Conservation (phyloP, 2,329 filamentous ascomycete species). For the Teratosphaeria pseudoeucalypti region DNA sequence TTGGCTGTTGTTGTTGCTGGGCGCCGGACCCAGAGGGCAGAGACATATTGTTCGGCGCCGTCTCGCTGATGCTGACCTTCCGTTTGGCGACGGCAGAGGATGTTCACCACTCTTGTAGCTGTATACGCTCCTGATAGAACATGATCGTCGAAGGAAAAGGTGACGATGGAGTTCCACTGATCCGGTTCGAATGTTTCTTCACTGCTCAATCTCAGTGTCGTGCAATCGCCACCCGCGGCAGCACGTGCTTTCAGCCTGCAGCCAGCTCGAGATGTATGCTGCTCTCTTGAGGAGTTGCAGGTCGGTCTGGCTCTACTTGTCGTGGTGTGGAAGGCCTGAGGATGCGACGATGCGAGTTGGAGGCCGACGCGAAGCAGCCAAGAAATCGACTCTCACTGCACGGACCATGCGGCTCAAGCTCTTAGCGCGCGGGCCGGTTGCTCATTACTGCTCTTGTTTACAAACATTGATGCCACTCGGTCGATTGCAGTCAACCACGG, state of each 20-base stretch:
- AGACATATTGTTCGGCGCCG: background rate
- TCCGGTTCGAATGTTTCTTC: no score
- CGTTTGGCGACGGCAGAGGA: background rate
- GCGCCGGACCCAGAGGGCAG: background rate
- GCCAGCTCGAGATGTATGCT: no score
- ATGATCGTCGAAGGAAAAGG: background rate
- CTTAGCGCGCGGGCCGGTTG: background rate
- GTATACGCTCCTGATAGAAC: background rate
- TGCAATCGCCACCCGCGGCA: no score
- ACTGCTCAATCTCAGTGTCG: background rate
- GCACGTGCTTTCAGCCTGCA: background rate
- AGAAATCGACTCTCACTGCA: background rate
- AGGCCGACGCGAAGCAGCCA: background rate
- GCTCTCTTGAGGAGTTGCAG: background rate
- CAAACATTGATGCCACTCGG: background rate
- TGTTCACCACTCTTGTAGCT: background rate
- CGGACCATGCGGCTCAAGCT: background rate
- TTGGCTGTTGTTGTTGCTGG: constrained; percentile 3
- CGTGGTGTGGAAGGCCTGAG: background rate
- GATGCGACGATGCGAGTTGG: background rate
- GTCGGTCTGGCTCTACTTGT: background rate
- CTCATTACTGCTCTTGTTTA: background rate
- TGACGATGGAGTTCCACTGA: background rate
- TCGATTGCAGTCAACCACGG: background rate
- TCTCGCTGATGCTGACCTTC: background rate